These are phyloP conservation scores for Colletotrichum viniferum DNA, from an alignment of 2,329 filamentous ascomycete species.

Conservation along the genomic window DNA sequence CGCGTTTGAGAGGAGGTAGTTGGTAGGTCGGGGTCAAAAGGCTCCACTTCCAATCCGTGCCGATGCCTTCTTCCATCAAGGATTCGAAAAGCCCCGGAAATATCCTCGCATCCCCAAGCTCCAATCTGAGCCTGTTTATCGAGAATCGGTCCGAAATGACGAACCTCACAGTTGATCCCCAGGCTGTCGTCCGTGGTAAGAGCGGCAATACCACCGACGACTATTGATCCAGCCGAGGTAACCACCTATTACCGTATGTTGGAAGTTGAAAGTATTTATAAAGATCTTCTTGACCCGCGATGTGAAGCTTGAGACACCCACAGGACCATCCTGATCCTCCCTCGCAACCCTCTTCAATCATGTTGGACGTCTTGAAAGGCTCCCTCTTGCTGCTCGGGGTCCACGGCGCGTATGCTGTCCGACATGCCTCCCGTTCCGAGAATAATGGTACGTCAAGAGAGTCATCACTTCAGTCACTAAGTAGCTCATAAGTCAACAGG, in stretches of 20 bases:
- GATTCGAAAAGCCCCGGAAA: not conserved
- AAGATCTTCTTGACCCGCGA: not conserved
- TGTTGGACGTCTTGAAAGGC: not conserved
- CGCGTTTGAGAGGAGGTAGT: fast-evolving
- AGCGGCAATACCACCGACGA: not conserved
- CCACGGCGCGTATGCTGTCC: fast-evolving
- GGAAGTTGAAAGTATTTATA: not conserved
- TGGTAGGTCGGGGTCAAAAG: not conserved
- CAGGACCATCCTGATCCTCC: fast-evolving
- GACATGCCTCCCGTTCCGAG: not conserved
- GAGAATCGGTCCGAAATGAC: not conserved
- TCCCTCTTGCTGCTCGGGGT: not conserved
- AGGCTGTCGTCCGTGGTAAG: fast-evolving
- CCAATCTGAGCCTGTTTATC: not conserved
- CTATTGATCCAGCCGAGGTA: not conserved
- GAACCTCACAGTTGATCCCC: fast-evolving
- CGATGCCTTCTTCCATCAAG: not conserved
- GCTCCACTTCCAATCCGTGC: fast-evolving
- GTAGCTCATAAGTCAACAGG: not conserved
- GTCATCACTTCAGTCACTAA: fast-evolving
- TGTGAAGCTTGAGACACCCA: fast-evolving
- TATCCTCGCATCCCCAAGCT: not conserved
- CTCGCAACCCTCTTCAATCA: not conserved
- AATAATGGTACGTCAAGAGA: not conserved
- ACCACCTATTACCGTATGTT: fast-evolving